Evolutionary conservation across 495 filamentous ascomycete species (phyloP), one percentile per base, ranked within the genome.

Genomic region (Trypethelium eluteriae): DNA sequence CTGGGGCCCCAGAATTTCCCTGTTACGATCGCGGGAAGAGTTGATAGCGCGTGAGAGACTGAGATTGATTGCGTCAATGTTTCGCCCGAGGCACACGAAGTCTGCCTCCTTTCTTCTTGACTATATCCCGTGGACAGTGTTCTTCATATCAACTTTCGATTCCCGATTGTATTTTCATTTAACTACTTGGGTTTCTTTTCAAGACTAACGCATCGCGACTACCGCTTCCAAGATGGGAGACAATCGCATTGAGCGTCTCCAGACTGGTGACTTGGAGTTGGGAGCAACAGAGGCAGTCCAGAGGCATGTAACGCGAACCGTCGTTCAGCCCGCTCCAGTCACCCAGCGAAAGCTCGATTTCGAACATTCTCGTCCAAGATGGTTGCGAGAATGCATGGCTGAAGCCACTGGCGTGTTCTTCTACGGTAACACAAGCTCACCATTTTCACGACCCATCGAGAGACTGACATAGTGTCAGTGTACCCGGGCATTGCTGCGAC

Each of bases 361-460:
- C 67, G 81, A 83, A 70, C 79, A 81, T 67, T 35, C 68, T 12
- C 73, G 81, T 44, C 81, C 81, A 32, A 70, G 80, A 65, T 77
- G 76, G 76, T 66, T 82, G 59, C 71, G 80, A 64, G 80, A 82
- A 70, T 77, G 76, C 50, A 75, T 77, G 68, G 81, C 81, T 9
- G 81, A 83, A 71, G 79, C 79, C 2, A 77, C 78, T 5, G 81
- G 81, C 35, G 81, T 82, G 25, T 83, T 83, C 75, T 78, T 81
- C 69, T 82, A 82, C 66, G 81, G 76, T 79, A 64, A 65, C 75
- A 71, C n/a, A 57, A 38, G 44, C 35, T 14, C 61, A 2, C 41
- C 47, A 32, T 50, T 62, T 36, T 18, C 62, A 16, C 38, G 18
- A 3, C 2, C 6, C 4, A 6, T 38, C 7, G 7, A 38, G 34